phyloP scores from a whole-genome alignment of 345 rosid species.

The Acer saccharum region DNA sequence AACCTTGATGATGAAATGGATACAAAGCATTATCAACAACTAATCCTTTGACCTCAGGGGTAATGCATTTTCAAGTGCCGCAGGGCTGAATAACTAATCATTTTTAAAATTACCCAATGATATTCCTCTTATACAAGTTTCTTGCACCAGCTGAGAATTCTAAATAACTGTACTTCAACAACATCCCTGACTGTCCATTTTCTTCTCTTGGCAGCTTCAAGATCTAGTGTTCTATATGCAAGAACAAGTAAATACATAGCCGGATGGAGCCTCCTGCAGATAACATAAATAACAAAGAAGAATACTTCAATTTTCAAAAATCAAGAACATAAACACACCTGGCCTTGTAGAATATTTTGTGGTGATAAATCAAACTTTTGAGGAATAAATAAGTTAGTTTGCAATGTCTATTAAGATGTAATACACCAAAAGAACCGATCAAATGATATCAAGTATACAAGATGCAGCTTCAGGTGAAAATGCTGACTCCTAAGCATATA shows the following conservation, averaged over 20 bases:
- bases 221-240: slow-evolving; percentile 90
- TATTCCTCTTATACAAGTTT: slow-evolving; percentile 43
- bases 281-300: slow-evolving; percentile 16
- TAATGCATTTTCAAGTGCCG: slow-evolving; percentile 8
- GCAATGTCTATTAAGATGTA: neutral
- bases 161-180: slow-evolving; percentile 41
- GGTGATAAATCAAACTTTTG: neutral
- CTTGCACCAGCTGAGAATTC: slow-evolving; percentile 72
- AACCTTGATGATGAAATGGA: slow-evolving; percentile 1
- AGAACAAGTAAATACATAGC: slow-evolving; percentile 82
- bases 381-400: neutral
- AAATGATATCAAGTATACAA: neutral
- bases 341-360: neutral
- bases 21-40: neutral
- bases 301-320: slow-evolving; percentile 6
- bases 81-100: slow-evolving; percentile 12
- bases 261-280: slow-evolving; percentile 91
- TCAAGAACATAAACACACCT: neutral
- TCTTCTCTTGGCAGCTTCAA: slow-evolving; percentile 78
- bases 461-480: slow-evolving; percentile 4
- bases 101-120: neutral
- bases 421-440: neutral
- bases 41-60: slow-evolving; percentile 6
- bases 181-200: slow-evolving; percentile 48
- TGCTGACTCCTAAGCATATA: neutral